These are phyloP conservation scores for Ambrosiella cleistominuta DNA, from an alignment of 2,329 filamentous ascomycete genomes.

Conservation along the genomic window DNA sequence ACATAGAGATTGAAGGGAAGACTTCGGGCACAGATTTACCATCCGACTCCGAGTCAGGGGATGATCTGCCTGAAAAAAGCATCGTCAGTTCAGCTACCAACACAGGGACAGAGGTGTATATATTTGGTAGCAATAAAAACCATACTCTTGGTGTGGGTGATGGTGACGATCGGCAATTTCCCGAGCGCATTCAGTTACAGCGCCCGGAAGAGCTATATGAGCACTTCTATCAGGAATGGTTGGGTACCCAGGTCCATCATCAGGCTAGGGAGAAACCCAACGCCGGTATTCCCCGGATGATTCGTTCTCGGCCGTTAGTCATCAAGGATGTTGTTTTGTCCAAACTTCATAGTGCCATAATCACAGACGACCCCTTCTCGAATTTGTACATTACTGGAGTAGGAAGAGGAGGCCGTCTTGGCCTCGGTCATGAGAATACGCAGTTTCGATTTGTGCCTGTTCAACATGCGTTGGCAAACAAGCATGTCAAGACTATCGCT, in stretches of 20 bases:
- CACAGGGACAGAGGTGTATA: slow-evolving; percentile 67
- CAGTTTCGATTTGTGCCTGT: slow-evolving; percentile 75
- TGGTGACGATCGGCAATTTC: slow-evolving; percentile 83
- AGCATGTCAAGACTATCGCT: slow-evolving; percentile 58
- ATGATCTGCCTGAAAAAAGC: no score
- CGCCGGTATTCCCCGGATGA: slow-evolving; percentile 50
- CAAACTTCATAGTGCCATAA: slow-evolving; percentile 75
- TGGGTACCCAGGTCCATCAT: background rate
- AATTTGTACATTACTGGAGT: slow-evolving; percentile 90
- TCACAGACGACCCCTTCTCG: slow-evolving; percentile 72
- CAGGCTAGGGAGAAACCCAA: background rate
- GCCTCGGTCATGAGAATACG: slow-evolving; percentile 76
- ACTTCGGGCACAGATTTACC: no score
- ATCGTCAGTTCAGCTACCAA: background rate
- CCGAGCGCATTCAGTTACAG: slow-evolving; percentile 61
- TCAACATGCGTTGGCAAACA: slow-evolving; percentile 56
- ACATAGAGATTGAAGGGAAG: no score
- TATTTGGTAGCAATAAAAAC: slow-evolving; percentile 95
- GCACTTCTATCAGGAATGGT: slow-evolving; percentile 40
- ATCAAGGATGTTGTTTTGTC: slow-evolving; percentile 75
- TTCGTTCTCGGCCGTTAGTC: slow-evolving; percentile 53
- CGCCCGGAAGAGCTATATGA: slow-evolving; percentile 62
- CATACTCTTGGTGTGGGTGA: slow-evolving; percentile 85
- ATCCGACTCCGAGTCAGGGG: no score
- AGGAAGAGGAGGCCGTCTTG: slow-evolving; percentile 74